Evolutionary conservation across 2,329 filamentous ascomycete species (phyloP), one percentile per base, ranked within the genome.

Genomic region (Calonectria honghensis): DNA sequence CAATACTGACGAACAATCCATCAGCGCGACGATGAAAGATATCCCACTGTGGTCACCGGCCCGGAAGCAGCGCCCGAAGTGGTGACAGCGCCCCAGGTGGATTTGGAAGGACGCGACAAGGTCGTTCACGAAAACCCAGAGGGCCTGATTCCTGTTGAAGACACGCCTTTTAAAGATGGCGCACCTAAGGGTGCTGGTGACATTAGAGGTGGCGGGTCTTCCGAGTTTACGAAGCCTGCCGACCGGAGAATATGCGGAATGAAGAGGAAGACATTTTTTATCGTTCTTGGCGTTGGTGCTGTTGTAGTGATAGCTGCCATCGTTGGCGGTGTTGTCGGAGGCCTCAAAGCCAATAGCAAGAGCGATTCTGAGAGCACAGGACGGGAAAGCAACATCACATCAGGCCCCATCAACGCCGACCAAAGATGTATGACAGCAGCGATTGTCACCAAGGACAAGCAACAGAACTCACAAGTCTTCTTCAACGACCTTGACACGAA

Each of bases 401-500:
- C 76, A 6, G 77, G 77, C 0, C 75, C 76, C 11, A 76, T 78
- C 32, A 64, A 74, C n/a, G 66, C 76, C 13, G 65, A 74, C 18
- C 59, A 80, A 57, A 72, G 77, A 31, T 50, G 32, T 31, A 61
- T 80, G 35, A 24, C 76, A 3, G 75, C 74, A 2, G 69, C 73
- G 10, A 39, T 74, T n/a, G 76, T 70, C 57, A 45, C 45, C 11
- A 72, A 73, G 35, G 67, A 66, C 48, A 67, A 75, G 11, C 50
- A 73, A 14, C 68, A 75, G 32, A 76, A 78, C 45, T 48, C 77
- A 2, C 73, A 78, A 5, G 51, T 80, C 24, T 79, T 80, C 70
- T 79, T 78, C 72, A 79, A 79, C 54, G 76, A 77, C 54, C 75
- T 79, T 59, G 63, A 73, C 41, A 72, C 76, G 16, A 73, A 71